Evolutionary conservation across 495 filamentous ascomycete genomes (phyloP).

Genomic region (Xylaria scruposa): DNA sequence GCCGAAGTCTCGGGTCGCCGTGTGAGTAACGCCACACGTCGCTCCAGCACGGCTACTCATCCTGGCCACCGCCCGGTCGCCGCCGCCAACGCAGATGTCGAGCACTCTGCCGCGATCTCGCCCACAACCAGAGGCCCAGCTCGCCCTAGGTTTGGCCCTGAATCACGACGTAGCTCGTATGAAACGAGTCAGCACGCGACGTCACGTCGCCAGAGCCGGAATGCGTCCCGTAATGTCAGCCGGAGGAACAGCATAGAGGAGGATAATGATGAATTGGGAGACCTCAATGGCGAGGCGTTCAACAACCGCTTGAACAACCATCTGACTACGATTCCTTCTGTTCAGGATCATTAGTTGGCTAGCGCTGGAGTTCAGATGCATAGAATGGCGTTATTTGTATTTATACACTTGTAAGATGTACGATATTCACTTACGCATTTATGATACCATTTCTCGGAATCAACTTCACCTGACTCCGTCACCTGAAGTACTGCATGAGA

Average conservation of each 20-base stretch:
- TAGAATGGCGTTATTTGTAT: neutral
- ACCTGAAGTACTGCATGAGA: neutral
- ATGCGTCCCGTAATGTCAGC: conserved; percentile 36
- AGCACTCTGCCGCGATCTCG: neutral
- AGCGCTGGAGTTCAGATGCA: neutral
- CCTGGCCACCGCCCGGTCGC: neutral
- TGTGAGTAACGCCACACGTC: conserved; percentile 8
- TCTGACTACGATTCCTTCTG: conserved; percentile 18
- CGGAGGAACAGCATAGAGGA: conserved; percentile 35
- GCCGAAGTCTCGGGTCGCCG: conserved; percentile 46
- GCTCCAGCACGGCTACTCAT: conserved; percentile 1
- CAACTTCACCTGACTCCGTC: neutral
- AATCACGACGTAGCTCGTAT: conserved; percentile 40
- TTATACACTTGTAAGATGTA: conserved; percentile 4
- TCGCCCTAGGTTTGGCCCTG: conserved; percentile 22
- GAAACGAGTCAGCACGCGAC: conserved; percentile 37
- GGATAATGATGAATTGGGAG: conserved; percentile 7
- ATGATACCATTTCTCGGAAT: neutral
- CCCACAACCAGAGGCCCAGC: neutral
- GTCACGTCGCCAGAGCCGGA: conserved; percentile 39
- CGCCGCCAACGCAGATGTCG: neutral
- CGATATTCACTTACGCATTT: neutral
- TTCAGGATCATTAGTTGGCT: neutral
- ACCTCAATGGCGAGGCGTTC: neutral
- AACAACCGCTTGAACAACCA: neutral